Evolutionary conservation across 2,329 filamentous ascomycete species (phyloP).

Genomic region (Grosmannia huntii): DNA sequence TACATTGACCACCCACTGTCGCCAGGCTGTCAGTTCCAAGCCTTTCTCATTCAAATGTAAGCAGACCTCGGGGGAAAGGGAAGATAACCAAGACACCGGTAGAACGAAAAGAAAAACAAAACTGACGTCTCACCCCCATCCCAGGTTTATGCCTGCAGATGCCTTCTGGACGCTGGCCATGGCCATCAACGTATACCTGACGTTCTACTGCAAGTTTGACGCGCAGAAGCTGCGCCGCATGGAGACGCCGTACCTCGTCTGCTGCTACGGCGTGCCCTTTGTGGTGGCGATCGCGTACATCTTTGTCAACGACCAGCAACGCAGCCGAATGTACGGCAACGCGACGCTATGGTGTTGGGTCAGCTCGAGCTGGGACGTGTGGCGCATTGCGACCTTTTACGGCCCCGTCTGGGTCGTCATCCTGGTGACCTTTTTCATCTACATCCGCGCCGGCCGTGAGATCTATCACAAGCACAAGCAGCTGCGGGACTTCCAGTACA

Average conservation of each 20-base stretch:
- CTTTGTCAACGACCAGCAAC: slow-evolving; percentile 40
- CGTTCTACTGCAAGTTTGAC: slow-evolving; percentile 64
- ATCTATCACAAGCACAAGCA: slow-evolving; percentile 56
- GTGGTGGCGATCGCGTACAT: slow-evolving; percentile 55
- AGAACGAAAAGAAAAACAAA: not conserved
- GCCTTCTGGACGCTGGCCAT: slow-evolving; percentile 68
- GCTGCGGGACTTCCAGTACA: slow-evolving; percentile 44
- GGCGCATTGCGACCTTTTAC: slow-evolving; percentile 66
- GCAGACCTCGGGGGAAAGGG: not conserved
- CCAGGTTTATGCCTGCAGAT: slow-evolving; percentile 69
- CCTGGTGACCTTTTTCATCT: slow-evolving; percentile 48
- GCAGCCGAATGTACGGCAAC: slow-evolving; percentile 54
- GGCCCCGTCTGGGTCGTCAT: slow-evolving; percentile 57
- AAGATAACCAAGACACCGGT: not conserved
- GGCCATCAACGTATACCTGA: slow-evolving; percentile 73
- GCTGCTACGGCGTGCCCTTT: slow-evolving; percentile 63
- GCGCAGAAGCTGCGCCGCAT: slow-evolving; percentile 49
- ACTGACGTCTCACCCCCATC: not conserved
- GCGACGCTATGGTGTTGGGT: slow-evolving; percentile 79
- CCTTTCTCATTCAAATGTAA: slow-evolving; percentile 71
- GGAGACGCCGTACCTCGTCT: slow-evolving; percentile 56
- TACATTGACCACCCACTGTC: slow-evolving; percentile 37
- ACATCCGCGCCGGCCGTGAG: slow-evolving; percentile 50
- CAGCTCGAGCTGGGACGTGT: slow-evolving; percentile 49
- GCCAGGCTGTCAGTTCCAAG: slow-evolving; percentile 58